Evolutionary conservation across 805 yeast genomes (phyloP).

Genomic region (Myxozyma sirexii): DNA sequence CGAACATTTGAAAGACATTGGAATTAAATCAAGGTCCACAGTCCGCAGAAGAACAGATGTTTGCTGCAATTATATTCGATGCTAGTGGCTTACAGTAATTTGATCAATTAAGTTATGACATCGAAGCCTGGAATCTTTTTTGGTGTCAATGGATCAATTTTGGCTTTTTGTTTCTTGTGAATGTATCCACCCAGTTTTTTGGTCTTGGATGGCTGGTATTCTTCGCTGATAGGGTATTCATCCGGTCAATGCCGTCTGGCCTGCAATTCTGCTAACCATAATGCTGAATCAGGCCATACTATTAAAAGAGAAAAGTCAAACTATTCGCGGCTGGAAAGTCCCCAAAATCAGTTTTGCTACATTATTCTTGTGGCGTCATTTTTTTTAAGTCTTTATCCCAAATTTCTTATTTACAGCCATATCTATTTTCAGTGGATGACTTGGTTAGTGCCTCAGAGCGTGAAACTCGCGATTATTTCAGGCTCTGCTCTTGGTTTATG

Average conservation of each 20-base stretch:
- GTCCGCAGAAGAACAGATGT: slow-evolving; percentile 62
- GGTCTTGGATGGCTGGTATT: slow-evolving; percentile 72
- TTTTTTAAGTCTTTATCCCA: slow-evolving; percentile 62
- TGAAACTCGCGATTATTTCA: slow-evolving; percentile 62
- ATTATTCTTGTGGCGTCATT: slow-evolving; percentile 46
- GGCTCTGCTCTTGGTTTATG: slow-evolving; percentile 69
- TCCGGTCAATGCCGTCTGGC: slow-evolving; percentile 67
- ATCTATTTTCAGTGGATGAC: slow-evolving; percentile 62
- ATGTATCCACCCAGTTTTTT: slow-evolving; percentile 57
- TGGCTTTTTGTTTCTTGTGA: slow-evolving; percentile 58
- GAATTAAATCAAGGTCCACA: slow-evolving; percentile 60
- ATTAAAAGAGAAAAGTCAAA: slow-evolving; percentile 32
- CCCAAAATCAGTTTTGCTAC: slow-evolving; percentile 54
- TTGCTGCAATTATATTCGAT: slow-evolving; percentile 43
- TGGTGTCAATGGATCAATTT: slow-evolving; percentile 44
- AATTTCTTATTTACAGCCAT: slow-evolving; percentile 61
- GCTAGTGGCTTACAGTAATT: slow-evolving; percentile 53
- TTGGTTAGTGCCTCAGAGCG: slow-evolving; percentile 62
- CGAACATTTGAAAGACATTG: not conserved
- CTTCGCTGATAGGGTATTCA: slow-evolving; percentile 59
- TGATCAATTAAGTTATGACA: slow-evolving; percentile 54
- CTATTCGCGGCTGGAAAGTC: slow-evolving; percentile 62
- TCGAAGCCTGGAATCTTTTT: slow-evolving; percentile 52
- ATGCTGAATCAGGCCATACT: slow-evolving; percentile 38
- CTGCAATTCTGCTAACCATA: slow-evolving; percentile 59